Percentiles rank a stretch among this genome's conserved stretches.
These are phyloP conservation scores for Trichoderma gracile DNA, from an alignment of 2,329 filamentous ascomycete species.

Conservation along the genomic window DNA sequence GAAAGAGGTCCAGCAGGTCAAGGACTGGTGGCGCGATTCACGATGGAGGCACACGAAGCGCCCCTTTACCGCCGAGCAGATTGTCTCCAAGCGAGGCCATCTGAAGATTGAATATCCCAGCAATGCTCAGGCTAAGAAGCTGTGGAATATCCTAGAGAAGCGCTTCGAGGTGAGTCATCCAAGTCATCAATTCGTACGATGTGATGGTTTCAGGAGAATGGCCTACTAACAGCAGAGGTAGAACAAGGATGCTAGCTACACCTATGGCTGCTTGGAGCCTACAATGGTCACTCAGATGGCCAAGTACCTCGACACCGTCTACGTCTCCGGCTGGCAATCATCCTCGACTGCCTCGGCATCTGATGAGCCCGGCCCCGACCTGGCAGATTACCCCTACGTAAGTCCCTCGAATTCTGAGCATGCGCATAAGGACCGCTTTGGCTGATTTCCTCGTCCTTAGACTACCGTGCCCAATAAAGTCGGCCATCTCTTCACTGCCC, in stretches of 20 bases:
- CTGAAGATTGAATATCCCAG: conserved; percentile 90
- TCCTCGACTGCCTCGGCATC: conserved; percentile 93
- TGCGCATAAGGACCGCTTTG: neutral
- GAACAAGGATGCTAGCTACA: conserved; percentile 85
- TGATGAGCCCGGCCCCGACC: conserved; percentile 94
- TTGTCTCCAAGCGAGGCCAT: conserved; percentile 91
- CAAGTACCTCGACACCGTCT: conserved; percentile 97
- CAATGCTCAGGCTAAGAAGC: conserved; percentile 87
- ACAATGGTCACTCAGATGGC: conserved; percentile 99
- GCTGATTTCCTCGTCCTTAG: conserved; percentile 44
- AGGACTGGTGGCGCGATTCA: conserved; percentile 91
- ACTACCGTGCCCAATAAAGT: conserved; percentile 99
- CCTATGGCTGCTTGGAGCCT: conserved; percentile 95
- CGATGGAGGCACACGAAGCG: conserved; percentile 92
- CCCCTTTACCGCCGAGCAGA: conserved; percentile 93
- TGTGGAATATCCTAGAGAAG: conserved; percentile 85
- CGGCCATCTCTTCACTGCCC: conserved; percentile 94
- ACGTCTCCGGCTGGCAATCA: conserved; percentile 98
- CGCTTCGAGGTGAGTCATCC: conserved; percentile 71
- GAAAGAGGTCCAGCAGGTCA: conserved; percentile 81
- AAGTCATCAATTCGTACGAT: neutral
- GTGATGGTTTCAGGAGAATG: neutral
- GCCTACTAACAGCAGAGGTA: conserved; percentile 41
- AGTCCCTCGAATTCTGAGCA: conserved; percentile 37
- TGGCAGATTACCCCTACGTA: conserved; percentile 95